These are phyloP conservation scores for Lentinus tigrinus DNA, from an alignment of 768 basidiomycete genomes.

Conservation along the genomic window DNA sequence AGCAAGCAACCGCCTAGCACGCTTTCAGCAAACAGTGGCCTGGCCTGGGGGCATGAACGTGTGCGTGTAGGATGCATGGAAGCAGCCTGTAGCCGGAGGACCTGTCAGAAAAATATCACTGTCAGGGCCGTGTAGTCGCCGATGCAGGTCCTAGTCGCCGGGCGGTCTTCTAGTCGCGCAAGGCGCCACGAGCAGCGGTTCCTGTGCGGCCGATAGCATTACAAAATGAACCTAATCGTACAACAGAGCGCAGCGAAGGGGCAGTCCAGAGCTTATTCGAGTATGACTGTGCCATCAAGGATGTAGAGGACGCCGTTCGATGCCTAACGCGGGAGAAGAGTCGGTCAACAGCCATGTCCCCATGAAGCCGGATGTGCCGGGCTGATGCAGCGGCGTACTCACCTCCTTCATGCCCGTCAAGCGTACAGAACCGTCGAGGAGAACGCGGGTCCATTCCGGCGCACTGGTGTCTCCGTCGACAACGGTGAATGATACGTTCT, in stretches of 20 bases:
- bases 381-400: conserved; percentile 20
- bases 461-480: conserved; percentile 30
- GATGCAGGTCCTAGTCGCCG: too few species aligned
- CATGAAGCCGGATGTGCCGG: not conserved
- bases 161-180: not conserved
- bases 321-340: conserved; percentile 34
- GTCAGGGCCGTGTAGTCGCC: not conserved
- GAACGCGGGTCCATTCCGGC: conserved; percentile 59
- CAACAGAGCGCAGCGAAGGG: not conserved
- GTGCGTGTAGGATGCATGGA: not conserved
- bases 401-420: conserved; percentile 69
- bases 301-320: conserved; percentile 58
- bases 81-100: too few species aligned
- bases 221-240: conserved; percentile 8
- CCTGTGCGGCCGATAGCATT: not conserved
- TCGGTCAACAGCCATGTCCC: conserved; percentile 11
- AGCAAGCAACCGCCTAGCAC: not conserved
- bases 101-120: too few species aligned
- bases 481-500: conserved; percentile 53
- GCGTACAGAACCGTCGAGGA: conserved; percentile 51
- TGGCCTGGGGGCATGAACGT: not conserved
- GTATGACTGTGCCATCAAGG: conserved; percentile 50
- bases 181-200: not conserved
- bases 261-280: conserved; percentile 21
- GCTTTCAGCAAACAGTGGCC: too few species aligned